Base-by-base conservation (phyloP, 1,284 basidiomycete species). In the Sphagnurus paluster region DNA sequence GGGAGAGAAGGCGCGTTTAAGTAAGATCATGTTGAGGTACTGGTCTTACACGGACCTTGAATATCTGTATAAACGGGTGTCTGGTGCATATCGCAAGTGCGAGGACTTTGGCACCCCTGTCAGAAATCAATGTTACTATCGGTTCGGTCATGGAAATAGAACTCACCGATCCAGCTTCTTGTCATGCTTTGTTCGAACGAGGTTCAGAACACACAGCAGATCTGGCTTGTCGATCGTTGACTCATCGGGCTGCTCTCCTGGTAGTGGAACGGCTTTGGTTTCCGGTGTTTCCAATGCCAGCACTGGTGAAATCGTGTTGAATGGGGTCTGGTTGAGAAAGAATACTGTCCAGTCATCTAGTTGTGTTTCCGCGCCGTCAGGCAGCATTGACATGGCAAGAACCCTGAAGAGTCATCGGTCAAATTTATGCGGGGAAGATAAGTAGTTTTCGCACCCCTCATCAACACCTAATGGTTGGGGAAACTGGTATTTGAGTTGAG, bases 291-390 rank as follows among this genome's bases (percentile, higher is more conserved):
- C 86, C 51, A 88, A 67, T 0, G 87, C 82, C 33, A 93, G 75
- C n/a, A 91, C 79, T 5, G 91, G 88, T 3, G 84, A 82, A 55
- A 95, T 90, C 8, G 84, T 87, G 60, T 93, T 92, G 66, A 87
- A 89, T 0, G 84, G 76, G 0, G 90, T 92, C 69, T 97, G 94
- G 62, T 97, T 97, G 40, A 98, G 80, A 65, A 97, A 98, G 76
- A 99, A 98, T 45, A 98, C 84, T 3, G 96, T 99, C 96, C 95
- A 99, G 66, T 99, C 96, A 65, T 97, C 93, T 13, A 87, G 72
- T 53, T 96, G 87, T 40, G 89, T 82, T 66, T 99, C 97, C 10
- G 94, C 94, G 10, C 97, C 97, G 65, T 99, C 96, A 1, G 96
- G 96, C 13, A 99, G 77, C 96, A 99, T 99, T 52, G 97, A 81